Evolutionary conservation across 148 eudicot genomes (phyloP).

Genomic region (Chenopodium album): DNA sequence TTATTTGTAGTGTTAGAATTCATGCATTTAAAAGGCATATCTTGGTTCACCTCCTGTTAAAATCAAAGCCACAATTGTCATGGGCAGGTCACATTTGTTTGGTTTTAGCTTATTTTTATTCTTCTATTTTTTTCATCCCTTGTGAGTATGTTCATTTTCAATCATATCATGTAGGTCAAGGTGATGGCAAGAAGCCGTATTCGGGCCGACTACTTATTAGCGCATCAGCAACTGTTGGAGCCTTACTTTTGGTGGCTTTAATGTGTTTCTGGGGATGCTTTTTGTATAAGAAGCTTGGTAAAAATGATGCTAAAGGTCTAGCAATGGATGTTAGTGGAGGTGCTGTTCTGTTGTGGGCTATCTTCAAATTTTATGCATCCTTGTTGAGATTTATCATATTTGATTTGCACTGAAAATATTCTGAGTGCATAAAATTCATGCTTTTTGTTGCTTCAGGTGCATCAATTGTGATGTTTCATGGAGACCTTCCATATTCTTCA

Average conservation of each 20-base stretch:
- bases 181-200: slow-evolving; percentile 54
- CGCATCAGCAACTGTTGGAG: slow-evolving; percentile 95
- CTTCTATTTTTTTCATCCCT: background rate
- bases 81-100: background rate
- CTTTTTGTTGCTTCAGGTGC: slow-evolving; percentile 61
- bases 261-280: slow-evolving; percentile 99
- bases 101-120: background rate
- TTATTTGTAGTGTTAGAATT: background rate
- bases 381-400: slow-evolving; percentile 7
- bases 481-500: slow-evolving; percentile 94
- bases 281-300: slow-evolving; percentile 91
- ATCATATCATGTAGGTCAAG: slow-evolving; percentile 33
- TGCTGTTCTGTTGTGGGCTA: slow-evolving; percentile 18
- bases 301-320: slow-evolving; percentile 70
- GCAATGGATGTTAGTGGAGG: slow-evolving; percentile 91
- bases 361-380: background rate
- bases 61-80: background rate
- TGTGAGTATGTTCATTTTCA: slow-evolving; percentile 5
- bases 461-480: slow-evolving; percentile 97
- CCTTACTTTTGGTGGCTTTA: slow-evolving; percentile 86
- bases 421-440: slow-evolving; percentile 9
- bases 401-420: background rate
- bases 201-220: slow-evolving; percentile 84
- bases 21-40: background rate
- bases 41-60: background rate